Percentiles rank a stretch among this genome's conserved stretches.
These are phyloP conservation scores for Mollisia scopiformis DNA, from an alignment of 2,329 filamentous ascomycete genomes.

Conservation along the genomic window DNA sequence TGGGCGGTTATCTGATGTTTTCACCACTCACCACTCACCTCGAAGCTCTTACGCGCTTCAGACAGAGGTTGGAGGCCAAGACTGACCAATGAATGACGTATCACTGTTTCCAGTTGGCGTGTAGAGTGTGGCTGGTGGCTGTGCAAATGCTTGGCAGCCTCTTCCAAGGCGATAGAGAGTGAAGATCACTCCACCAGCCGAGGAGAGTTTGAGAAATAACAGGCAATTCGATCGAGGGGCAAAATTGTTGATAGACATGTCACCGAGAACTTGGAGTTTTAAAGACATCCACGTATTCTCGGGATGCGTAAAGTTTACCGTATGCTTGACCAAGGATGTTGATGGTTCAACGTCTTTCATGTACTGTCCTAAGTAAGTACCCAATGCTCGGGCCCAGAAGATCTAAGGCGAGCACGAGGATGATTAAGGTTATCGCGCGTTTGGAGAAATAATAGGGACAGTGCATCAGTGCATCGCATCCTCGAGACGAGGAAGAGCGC, in stretches of 20 bases:
- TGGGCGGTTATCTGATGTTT: conserved; percentile 10
- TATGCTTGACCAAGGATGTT: neutral
- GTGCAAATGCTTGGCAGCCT: conserved; percentile 13
- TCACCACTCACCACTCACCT: conserved; percentile 4
- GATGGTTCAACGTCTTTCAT: neutral
- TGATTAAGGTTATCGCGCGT: conserved; percentile 5
- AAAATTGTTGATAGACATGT: neutral
- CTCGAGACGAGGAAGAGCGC: neutral
- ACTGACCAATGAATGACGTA: conserved; percentile 16
- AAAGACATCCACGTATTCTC: neutral
- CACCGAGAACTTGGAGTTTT: neutral
- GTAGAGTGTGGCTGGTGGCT: conserved; percentile 16
- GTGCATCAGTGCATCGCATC: neutral
- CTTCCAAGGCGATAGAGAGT: neutral
- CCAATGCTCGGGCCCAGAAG: neutral
- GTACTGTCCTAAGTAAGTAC: neutral
- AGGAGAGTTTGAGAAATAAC: neutral
- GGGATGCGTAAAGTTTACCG: neutral
- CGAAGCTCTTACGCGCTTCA: neutral
- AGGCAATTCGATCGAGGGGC: neutral
- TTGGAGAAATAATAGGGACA: neutral
- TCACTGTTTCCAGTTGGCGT: neutral
- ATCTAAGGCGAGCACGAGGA: neutral
- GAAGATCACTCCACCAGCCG: neutral
- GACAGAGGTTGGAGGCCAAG: neutral